These are phyloP conservation scores for Carex pumila DNA, from an alignment of 176 grass and related monocot genomes.

Conservation along the genomic window DNA sequence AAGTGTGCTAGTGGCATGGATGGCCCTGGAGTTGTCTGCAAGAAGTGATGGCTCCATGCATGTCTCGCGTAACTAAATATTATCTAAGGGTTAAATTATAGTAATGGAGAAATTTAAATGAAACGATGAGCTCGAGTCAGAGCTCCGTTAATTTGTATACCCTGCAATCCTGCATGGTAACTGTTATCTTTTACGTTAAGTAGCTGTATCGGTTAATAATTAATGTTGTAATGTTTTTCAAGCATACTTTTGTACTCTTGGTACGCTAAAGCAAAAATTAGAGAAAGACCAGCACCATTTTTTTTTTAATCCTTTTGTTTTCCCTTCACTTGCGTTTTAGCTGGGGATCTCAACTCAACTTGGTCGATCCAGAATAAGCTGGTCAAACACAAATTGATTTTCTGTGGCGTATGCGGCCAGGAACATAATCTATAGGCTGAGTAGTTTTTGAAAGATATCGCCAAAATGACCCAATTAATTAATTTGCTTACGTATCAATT, in stretches of 20 bases:
- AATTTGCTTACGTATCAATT: neutral
- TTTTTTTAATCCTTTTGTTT: neutral
- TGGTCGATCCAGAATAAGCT: too few species aligned
- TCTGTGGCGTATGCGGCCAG: neutral
- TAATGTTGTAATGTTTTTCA: neutral
- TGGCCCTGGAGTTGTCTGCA: slow-evolving; percentile 8
- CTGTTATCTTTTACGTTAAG: neutral
- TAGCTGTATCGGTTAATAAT: neutral
- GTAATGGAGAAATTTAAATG: neutral
- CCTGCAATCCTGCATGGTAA: neutral
- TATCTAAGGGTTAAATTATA: neutral
- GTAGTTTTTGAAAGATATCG: neutral
- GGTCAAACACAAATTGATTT: too few species aligned
- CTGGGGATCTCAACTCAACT: too few species aligned
- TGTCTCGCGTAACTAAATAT: neutral
- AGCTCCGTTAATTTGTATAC: neutral
- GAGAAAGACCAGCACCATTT: neutral
- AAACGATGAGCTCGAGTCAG: neutral
- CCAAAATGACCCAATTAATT: too few species aligned
- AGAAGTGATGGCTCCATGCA: neutral
- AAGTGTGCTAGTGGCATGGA: slow-evolving; percentile 13
- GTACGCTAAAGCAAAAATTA: neutral
- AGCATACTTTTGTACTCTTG: neutral
- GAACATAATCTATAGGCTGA: neutral
- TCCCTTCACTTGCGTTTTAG: too few species aligned